Base-by-base conservation (phyloP, 257 asterid genomes). In the Forsythia suspensa region DNA sequence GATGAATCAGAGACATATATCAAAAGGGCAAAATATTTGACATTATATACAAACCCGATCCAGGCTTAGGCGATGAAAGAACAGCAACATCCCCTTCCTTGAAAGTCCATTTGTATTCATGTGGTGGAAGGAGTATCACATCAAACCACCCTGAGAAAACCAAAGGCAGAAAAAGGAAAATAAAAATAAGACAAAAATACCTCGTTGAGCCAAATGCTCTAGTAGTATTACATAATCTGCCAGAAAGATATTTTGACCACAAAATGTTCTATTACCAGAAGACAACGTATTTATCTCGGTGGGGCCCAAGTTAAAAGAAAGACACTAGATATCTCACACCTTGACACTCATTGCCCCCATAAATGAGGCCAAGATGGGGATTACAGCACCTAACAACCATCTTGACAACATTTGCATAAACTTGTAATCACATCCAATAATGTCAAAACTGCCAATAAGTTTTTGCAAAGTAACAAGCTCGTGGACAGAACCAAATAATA, bases 51-150 rank as follows among this genome's bases (percentile, higher is more conserved):
- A 73, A 67, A 96, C 99, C 98, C 83, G 97, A 82, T 82, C 95
- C 98, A 78, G 99, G 99, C 81, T 81, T 90, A 29, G 97, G 93
- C 71, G 98, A 85, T 74, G 99, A 96, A 73, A 96, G 93, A 85
- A 96, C 98, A 61, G 99, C 99, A 70, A 96, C 99, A 75, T 96
- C 99, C 48, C 99, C 99, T 80, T 96, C 99, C 85, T 96, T 96
- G 84, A 96, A 96, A 43, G 91, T 83, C 99, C 97, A 96, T 82
- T 91, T 94, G 88, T 85, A 70, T 79, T 94, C 97, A 72, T 86
- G 85, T 24, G 90, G 89, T 41, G 98, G 97, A 81, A 78, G 70
- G 61, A 96, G 84, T 81, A 92, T 88, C 81, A 91, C 99, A 87
- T 96, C 99, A 84, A 86, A 95, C 99, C 98, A 93, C 82, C 99